Evolutionary conservation across 2,329 filamentous ascomycete species (phyloP).

Genomic region (Apiospora phragmitis): DNA sequence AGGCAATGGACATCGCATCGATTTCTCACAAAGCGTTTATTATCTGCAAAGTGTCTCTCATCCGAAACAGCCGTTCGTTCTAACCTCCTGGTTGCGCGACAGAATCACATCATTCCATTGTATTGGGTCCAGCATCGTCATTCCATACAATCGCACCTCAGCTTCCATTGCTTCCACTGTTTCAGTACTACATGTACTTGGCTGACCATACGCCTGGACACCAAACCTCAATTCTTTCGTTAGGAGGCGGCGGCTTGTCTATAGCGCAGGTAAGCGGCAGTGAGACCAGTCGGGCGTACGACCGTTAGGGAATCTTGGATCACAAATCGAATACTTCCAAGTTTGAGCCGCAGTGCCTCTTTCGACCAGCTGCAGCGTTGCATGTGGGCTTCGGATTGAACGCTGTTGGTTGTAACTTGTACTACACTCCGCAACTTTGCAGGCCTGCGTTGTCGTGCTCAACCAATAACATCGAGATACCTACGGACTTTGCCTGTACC

Average conservation of each 20-base stretch:
- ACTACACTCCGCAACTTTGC: background rate
- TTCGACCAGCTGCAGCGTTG: background rate
- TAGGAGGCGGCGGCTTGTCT: background rate
- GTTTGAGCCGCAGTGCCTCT: background rate
- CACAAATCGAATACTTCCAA: background rate
- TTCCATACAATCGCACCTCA: background rate
- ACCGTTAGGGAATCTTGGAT: background rate
- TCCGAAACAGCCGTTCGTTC: background rate
- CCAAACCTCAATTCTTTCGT: background rate
- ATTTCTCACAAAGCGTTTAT: background rate
- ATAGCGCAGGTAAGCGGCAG: background rate
- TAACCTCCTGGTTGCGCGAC: background rate
- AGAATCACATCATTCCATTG: background rate
- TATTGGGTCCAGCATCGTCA: background rate
- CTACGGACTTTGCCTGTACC: background rate
- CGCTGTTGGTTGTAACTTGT: background rate
- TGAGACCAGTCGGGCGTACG: background rate
- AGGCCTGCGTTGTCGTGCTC: background rate
- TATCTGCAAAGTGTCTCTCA: background rate
- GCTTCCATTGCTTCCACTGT: background rate
- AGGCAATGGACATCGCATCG: background rate
- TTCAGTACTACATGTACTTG: background rate
- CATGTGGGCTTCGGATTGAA: slow-evolving; percentile 1
- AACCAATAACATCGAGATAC: background rate
- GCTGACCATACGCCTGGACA: background rate